Percentiles rank a stretch among this genome's conserved stretches.
phyloP scores from a whole-genome alignment of 2,329 filamentous ascomycete species.

The Waltergamsia citrina region DNA sequence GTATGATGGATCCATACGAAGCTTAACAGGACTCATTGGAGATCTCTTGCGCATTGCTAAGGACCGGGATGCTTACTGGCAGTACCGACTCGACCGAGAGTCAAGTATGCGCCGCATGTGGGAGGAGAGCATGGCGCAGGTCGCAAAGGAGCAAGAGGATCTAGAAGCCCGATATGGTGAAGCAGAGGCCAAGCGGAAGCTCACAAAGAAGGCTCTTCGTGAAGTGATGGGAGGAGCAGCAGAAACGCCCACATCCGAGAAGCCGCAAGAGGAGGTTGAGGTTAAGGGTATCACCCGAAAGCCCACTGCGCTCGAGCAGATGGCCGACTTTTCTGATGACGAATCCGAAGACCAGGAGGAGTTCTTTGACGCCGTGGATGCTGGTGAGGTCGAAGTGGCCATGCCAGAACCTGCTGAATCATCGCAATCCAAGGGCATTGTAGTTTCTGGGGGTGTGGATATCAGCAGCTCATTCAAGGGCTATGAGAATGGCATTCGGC shows the following conservation, averaged over 20 bases:
- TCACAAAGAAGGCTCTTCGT: constrained; percentile 80
- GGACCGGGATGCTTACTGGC: constrained; percentile 94
- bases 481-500: constrained; percentile 82
- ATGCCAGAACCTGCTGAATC: constrained; percentile 48
- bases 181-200: constrained; percentile 80
- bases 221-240: constrained; percentile 62
- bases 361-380: constrained; percentile 95
- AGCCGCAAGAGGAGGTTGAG: constrained; percentile 19
- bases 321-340: constrained; percentile 63
- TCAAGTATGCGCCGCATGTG: constrained; percentile 88
- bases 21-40: constrained; percentile 73
- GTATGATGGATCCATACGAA: constrained; percentile 84
- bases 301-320: constrained; percentile 58
- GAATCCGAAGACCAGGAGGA: constrained; percentile 72
- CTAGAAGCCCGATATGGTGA: constrained; percentile 82
- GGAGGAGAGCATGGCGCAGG: constrained; percentile 97
- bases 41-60: constrained; percentile 86
- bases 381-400: constrained; percentile 77
- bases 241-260: constrained; percentile 19
- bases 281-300: constrained; percentile 36
- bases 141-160: constrained; percentile 90
- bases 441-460: constrained; percentile 39
- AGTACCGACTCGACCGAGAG: constrained; percentile 86
- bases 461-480: constrained; percentile 75
- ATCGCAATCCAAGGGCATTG: constrained; percentile 30